A percentile compares a stretch with the other conserved stretches of the same genome.
phyloP scores from a whole-genome alignment of 2,329 filamentous ascomycete genomes.

The Apiospora saccharicola region DNA sequence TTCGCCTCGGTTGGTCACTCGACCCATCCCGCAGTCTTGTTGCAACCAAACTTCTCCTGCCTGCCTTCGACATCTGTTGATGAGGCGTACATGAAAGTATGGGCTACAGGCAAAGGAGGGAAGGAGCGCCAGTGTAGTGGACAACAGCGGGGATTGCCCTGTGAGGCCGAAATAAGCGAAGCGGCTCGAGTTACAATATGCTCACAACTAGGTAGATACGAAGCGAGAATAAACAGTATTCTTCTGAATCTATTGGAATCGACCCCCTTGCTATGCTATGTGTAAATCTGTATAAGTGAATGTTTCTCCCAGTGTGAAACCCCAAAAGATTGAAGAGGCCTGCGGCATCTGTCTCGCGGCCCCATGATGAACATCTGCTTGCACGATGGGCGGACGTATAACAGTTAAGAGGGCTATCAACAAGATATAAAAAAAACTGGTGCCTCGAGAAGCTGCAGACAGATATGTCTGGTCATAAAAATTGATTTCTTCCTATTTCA shows the following conservation, averaged over 20 bases:
- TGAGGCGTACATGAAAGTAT: background rate
- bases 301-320: too few relatives aligned
- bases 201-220: background rate
- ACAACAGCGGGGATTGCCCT: background rate
- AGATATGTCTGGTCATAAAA: background rate
- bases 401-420: background rate
- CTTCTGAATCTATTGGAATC: background rate
- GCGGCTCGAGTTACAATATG: background rate
- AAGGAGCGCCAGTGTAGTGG: background rate
- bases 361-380: background rate
- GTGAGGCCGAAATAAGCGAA: background rate
- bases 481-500: slow-evolving; percentile 18
- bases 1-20: background rate
- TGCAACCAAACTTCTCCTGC: too few relatives aligned
- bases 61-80: background rate
- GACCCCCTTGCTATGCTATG: background rate
- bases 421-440: background rate
- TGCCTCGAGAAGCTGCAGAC: background rate
- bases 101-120: background rate
- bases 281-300: background rate
- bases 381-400: background rate
- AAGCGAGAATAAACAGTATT: background rate
- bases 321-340: background rate
- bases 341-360: background rate
- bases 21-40: too few relatives aligned